These are phyloP conservation scores for Tubosaeta sp. DNA, from an alignment of 768 basidiomycete genomes.

Conservation along the genomic window DNA sequence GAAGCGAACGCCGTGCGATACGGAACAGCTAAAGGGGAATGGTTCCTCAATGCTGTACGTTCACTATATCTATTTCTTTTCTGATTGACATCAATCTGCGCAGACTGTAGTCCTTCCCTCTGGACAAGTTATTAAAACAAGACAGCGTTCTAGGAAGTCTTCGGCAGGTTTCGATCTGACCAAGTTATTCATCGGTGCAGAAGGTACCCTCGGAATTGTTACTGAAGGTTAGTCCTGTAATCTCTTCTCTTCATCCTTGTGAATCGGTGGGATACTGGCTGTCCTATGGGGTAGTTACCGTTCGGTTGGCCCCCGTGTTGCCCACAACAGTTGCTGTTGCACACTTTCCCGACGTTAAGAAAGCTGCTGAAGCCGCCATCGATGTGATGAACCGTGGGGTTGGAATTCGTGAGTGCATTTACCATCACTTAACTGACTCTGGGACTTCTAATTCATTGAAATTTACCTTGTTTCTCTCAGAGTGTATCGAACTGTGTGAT, in stretches of 20 bases:
- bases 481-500: slow-evolving; percentile 85
- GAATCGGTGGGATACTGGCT: not conserved
- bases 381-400: slow-evolving; percentile 71
- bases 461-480: slow-evolving; percentile 30
- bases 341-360: slow-evolving; percentile 72
- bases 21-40: slow-evolving; percentile 85
- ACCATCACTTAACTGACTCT: not conserved
- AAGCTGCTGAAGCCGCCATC: slow-evolving; percentile 69
- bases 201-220: slow-evolving; percentile 80
- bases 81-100: not conserved
- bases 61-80: not conserved
- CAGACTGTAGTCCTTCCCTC: slow-evolving; percentile 87
- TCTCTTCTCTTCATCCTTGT: not conserved
- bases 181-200: slow-evolving; percentile 83
- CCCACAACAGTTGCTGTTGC: slow-evolving; percentile 82
- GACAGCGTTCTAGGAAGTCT: slow-evolving; percentile 72
- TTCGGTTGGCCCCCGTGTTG: slow-evolving; percentile 74
- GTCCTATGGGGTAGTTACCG: slow-evolving; percentile 49
- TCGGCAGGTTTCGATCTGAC: slow-evolving; percentile 85
- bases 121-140: slow-evolving; percentile 89
- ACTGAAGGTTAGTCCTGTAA: slow-evolving; percentile 58
- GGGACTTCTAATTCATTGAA: not conserved
- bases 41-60: slow-evolving; percentile 81
- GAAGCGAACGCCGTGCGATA: slow-evolving; percentile 79
- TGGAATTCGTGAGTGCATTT: slow-evolving; percentile 58